Conservation (phyloP, 345 rosid genomes). For the Punica granatum region DNA sequence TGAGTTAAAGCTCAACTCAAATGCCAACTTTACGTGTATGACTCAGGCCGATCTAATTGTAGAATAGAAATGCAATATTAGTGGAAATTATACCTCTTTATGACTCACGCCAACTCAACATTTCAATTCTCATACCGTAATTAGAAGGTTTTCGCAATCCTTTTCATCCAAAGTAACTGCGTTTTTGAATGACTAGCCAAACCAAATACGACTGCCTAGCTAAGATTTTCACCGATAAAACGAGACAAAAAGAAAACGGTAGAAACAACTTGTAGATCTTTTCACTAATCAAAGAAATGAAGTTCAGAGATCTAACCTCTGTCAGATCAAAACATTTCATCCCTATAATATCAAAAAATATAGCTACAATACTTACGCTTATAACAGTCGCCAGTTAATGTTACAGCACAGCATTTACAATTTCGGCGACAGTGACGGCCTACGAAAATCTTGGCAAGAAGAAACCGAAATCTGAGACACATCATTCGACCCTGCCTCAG, state of each 20-base stretch:
- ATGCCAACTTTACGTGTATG: no score
- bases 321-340: not conserved
- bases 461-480: not conserved
- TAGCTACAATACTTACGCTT: slow-evolving; percentile 9
- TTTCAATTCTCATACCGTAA: no score
- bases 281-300: not conserved
- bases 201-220: not conserved
- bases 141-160: not conserved
- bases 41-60: no score
- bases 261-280: not conserved
- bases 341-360: not conserved
- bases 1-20: no score
- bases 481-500: not conserved
- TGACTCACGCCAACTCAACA: no score
- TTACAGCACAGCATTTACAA: slow-evolving; percentile 27
- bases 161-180: not conserved
- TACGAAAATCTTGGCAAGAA: not conserved
- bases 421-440: slow-evolving; percentile 14
- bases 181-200: no score
- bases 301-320: not conserved
- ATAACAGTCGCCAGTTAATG: not conserved
- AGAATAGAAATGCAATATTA: no score
- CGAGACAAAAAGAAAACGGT: not conserved
- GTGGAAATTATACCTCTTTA: no score
- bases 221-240: not conserved